Evolutionary conservation across 2,329 filamentous ascomycete species (phyloP).

Genomic region (Clarireedia paspali): DNA sequence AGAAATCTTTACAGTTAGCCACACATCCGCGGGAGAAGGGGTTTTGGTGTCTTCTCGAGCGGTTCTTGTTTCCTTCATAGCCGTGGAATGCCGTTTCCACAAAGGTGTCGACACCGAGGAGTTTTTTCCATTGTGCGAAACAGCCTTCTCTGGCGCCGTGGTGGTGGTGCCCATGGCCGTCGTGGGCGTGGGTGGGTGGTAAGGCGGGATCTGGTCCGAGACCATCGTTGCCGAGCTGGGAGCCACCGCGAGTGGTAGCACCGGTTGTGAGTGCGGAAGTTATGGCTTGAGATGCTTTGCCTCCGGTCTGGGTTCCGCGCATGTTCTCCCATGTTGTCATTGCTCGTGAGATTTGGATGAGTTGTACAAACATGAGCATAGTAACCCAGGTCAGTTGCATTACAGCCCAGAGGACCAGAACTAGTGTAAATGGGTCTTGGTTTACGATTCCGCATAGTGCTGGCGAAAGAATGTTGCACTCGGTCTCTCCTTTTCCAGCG

Average conservation of each 20-base stretch:
- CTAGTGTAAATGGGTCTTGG: slow-evolving; percentile 75
- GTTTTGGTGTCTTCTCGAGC: slow-evolving; percentile 50
- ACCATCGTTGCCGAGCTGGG: slow-evolving; percentile 60
- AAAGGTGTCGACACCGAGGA: slow-evolving; percentile 89
- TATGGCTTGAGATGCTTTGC: slow-evolving; percentile 49
- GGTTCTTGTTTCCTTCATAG: slow-evolving; percentile 44
- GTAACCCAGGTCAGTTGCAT: slow-evolving; percentile 90
- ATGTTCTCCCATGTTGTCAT: slow-evolving; percentile 98
- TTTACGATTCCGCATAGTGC: slow-evolving; percentile 69
- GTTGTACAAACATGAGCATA: slow-evolving; percentile 94
- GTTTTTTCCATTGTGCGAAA: slow-evolving; percentile 70
- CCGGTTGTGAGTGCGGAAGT: slow-evolving; percentile 71
- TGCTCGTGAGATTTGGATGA: slow-evolving; percentile 84
- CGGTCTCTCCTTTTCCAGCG: slow-evolving; percentile 42
- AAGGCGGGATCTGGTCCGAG: slow-evolving; percentile 53
- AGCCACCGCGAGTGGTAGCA: slow-evolving; percentile 55
- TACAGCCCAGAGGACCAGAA: slow-evolving; percentile 70
- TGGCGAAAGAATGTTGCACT: slow-evolving; percentile 71
- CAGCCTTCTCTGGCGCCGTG: slow-evolving; percentile 56
- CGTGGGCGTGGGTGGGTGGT: slow-evolving; percentile 34
- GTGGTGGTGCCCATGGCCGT: slow-evolving; percentile 30
- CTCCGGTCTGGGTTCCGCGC: slow-evolving; percentile 60
- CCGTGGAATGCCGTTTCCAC: slow-evolving; percentile 81
- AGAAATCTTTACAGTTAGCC: slow-evolving; percentile 94
- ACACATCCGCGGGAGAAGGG: slow-evolving; percentile 78